Base-by-base conservation (phyloP, 345 rosid genomes). In the Gossypium raimondii region DNA sequence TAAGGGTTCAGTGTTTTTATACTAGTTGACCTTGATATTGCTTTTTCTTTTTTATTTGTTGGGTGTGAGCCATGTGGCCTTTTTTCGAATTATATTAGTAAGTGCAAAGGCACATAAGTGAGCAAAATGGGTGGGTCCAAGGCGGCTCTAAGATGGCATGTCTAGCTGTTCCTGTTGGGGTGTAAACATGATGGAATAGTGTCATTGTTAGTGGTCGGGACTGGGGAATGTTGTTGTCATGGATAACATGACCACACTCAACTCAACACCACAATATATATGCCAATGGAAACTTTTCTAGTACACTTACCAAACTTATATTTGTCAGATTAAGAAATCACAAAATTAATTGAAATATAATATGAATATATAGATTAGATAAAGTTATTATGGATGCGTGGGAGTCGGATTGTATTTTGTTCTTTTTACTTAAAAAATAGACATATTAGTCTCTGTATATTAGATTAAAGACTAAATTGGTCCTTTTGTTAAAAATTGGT, bases 381-480 rank as follows among this genome's bases (percentile, higher is more conserved):
- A 29, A 29, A 29, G 0, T 29, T 29, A 0, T 29, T 29, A 4
- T 29, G 38, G 6, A 29, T 29, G 38, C 0, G 0, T 29, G 3
- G 1, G 1, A 4, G 41, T 4, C 1, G 0, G 7, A 4, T 34
- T 1, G 7, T 34, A 34, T 34, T 34, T 34, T 34, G 0, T 34
- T 34, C 4, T 29, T 4, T 34, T 34, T 34, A 1, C 1, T 5
- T 34, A 34, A 5, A 34, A 5, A 34, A 34, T 5, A 0, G 1
- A 5, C 0, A 34, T 34, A 34, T 34, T 34, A 34, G 1, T 5
- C 0, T 0, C 1, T 34, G 1, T 34, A 5, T 0, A 7, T 34
- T 34, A 34, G 7, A 34, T 34, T 0, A 34, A 34, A 34, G 1
- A 5, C 1, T 5, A 34, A 34, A 34, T 34, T 34, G 1, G 7